A percentile compares a stretch with the other conserved stretches of the same genome.
Conservation (phyloP, 176 grass and related monocot species). For the Triticum urartu region DNA sequence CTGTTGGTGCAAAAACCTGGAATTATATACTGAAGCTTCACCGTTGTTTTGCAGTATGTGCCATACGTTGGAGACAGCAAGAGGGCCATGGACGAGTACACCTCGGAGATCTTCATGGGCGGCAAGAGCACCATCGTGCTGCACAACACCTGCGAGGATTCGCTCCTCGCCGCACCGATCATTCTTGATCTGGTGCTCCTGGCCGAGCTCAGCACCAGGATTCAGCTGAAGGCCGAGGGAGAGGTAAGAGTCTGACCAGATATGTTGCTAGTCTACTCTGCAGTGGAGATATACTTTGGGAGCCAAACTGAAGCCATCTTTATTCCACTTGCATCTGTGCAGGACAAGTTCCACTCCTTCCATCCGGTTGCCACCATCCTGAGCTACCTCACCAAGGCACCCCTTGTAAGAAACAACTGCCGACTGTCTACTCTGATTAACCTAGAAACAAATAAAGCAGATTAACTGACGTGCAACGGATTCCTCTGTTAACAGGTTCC, state of each 20-base stretch:
- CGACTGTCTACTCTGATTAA: background rate
- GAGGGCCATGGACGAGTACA: constrained; percentile 98
- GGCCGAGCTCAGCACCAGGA: constrained; percentile 94
- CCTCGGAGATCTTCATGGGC: constrained; percentile 98
- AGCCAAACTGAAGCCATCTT: background rate
- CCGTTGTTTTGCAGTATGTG: constrained; percentile 61
- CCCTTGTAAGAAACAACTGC: constrained; percentile 56
- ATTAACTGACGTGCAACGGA: background rate
- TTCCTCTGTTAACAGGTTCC: constrained; percentile 56
- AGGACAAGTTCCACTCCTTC: constrained; percentile 97
- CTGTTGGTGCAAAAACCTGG: background rate
- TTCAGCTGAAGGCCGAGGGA: constrained; percentile 82
- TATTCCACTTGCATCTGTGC: constrained; percentile 20
- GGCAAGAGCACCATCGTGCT: constrained; percentile 89
- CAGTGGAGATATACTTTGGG: background rate
- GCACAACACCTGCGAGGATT: constrained; percentile 99
- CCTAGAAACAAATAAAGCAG: background rate
- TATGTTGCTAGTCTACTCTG: background rate
- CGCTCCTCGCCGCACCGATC: constrained; percentile 83
- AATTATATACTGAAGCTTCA: background rate
- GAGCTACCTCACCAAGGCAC: constrained; percentile 97
- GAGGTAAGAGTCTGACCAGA: constrained; percentile 46
- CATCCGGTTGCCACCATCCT: constrained; percentile 95
- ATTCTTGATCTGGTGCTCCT: constrained; percentile 96
- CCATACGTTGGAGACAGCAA: constrained; percentile 97